Percentiles rank a stretch among this genome's conserved stretches.
phyloP scores from a whole-genome alignment of 352 stramenopile species.

The Globisporangium spiculum region DNA sequence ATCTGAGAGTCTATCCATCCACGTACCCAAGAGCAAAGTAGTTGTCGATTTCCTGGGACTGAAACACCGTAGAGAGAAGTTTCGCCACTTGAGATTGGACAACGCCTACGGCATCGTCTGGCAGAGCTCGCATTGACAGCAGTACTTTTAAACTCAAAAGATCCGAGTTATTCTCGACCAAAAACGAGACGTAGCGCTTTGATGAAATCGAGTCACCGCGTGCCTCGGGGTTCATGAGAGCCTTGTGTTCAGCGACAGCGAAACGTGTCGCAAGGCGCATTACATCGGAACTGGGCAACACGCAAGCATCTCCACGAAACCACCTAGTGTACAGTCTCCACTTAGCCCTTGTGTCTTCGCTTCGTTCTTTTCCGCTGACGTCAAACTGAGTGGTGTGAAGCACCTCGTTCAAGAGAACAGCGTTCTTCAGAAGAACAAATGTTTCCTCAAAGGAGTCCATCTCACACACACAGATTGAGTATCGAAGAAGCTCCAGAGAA shows the following conservation, averaged over 20 bases:
- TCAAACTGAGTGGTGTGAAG: slow-evolving; percentile 46
- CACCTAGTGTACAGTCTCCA: slow-evolving; percentile 49
- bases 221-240: slow-evolving; percentile 17
- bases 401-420: slow-evolving; percentile 48
- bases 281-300: slow-evolving; percentile 40
- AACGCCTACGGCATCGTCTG: slow-evolving; percentile 47
- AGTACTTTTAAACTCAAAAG: slow-evolving; percentile 65
- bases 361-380: neutral
- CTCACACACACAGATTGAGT: slow-evolving; percentile 64
- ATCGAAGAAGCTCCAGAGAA: slow-evolving; percentile 56
- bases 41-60: slow-evolving; percentile 70
- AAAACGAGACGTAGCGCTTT: slow-evolving; percentile 64
- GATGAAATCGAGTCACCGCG: slow-evolving; percentile 45
- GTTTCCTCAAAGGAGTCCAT: slow-evolving; percentile 53
- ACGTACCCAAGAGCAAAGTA: slow-evolving; percentile 60
- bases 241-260: slow-evolving; percentile 53
- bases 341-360: neutral
- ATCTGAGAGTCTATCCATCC: neutral
- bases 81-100: slow-evolving; percentile 49
- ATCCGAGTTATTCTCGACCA: slow-evolving; percentile 62
- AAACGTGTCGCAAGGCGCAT: slow-evolving; percentile 65
- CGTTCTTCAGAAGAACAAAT: slow-evolving; percentile 55
- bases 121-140: slow-evolving; percentile 53
- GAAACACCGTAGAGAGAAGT: slow-evolving; percentile 66
- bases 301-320: slow-evolving; percentile 57